Evolutionary conservation across 2,329 filamentous ascomycete species (phyloP).

Genomic region (Hypocreales sp.): DNA sequence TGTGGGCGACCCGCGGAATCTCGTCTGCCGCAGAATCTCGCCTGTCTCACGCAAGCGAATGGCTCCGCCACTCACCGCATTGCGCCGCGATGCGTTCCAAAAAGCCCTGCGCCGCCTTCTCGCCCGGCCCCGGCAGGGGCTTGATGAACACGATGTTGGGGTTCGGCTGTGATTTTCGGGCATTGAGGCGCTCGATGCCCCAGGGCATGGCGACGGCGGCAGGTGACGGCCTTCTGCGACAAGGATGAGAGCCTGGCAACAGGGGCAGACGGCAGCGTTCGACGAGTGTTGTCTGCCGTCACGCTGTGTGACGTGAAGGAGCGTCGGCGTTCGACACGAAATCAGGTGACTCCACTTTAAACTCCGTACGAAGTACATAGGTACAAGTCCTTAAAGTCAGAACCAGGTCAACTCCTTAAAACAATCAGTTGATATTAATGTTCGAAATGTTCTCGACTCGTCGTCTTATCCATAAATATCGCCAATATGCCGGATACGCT

Average conservation of each 20-base stretch:
- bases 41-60: no score
- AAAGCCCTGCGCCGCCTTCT: conserved; percentile 50
- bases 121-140: conserved; percentile 49
- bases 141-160: conserved; percentile 75
- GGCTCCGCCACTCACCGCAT: conserved; percentile 52
- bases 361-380: no score
- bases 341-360: conserved; percentile 10
- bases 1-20: no score
- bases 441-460: no score
- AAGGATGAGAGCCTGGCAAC: no score
- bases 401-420: no score
- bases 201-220: conserved; percentile 56
- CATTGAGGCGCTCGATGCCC: conserved; percentile 67
- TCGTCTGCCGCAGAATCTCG: not conserved
- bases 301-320: not conserved
- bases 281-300: no score
- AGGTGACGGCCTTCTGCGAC: not conserved
- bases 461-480: no score
- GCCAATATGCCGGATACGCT: no score
- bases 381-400: no score
- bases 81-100: conserved; percentile 67
- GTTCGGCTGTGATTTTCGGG: conserved; percentile 59
- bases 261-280: no score
- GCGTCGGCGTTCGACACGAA: conserved; percentile 4
- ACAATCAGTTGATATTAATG: no score